Evolutionary conservation across 2,329 filamentous ascomycete genomes (phyloP), one percentile per base, ranked within the genome.

Genomic region (Trichoderma hamatum): DNA sequence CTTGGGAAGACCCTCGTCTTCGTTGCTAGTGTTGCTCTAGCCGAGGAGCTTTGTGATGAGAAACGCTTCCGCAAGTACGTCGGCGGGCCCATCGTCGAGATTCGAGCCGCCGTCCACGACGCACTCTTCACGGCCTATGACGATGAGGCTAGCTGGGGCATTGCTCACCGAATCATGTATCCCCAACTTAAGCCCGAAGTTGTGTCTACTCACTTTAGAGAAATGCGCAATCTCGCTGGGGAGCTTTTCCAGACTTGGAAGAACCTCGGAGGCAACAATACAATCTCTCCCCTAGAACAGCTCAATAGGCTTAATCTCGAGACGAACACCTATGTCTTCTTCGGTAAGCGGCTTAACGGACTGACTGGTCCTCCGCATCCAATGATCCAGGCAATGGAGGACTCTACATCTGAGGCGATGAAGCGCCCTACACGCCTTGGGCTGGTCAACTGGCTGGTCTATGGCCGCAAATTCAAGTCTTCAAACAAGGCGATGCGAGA

Each of bases 291-390:
- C 0, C 78, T 86, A 11, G 78, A 78, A 10, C 83, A 87, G 60
- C 79, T 89, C 19, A 84, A 87, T 72, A 78, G 84, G 19, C 77
- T 88, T 19, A 84, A 86, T 73, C 80, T 89, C 34, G 85, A 87
- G 69, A 79, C 82, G 3, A 84, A 81, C 2, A 83, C 85, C 3
- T 75, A 82, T 46, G 82, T 81, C 28, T 82, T 89, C 34, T 88
- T 81, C 72, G 83, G 86, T 64, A 83, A 84, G 74, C 82, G 81
- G 69, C 76, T 86, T 28, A 78, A 85, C 70, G 79, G 79, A 61
- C 75, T 89, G 54, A 74, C 76, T 0, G 85, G 84, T 0, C 77
- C 80, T 1, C 80, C 81, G 24, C 84, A 84, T 28, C 80, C 84
- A 0, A 80, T 86, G 77, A 72, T 89, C 68, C 75, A 81, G 59